These are phyloP conservation scores for Eucalyptus erythrocorys DNA, from an alignment of 345 rosid species.

Conservation along the genomic window DNA sequence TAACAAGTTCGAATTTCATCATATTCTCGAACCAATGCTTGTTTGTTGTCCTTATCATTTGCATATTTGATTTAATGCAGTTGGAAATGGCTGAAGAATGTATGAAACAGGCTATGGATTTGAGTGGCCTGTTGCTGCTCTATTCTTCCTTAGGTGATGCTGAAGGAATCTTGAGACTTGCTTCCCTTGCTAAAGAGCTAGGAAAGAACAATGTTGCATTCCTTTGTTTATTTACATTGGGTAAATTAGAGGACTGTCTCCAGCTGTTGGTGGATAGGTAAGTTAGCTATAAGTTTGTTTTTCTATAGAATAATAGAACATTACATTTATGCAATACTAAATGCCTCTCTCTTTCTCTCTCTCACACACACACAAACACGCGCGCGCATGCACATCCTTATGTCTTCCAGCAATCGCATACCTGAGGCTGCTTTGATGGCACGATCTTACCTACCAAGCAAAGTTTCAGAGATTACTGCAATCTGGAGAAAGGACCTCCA, in stretches of 20 bases:
- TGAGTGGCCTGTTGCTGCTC: slow-evolving; percentile 92
- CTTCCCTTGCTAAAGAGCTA: slow-evolving; percentile 80
- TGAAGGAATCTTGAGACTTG: slow-evolving; percentile 78
- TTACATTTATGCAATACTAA: not conserved
- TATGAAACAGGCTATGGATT: slow-evolving; percentile 83
- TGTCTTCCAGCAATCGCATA: slow-evolving; percentile 76
- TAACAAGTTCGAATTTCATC: not conserved
- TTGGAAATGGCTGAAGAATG: slow-evolving; percentile 98
- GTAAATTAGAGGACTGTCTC: slow-evolving; percentile 93
- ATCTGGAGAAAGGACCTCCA: slow-evolving; percentile 95
- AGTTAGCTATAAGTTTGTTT: not conserved
- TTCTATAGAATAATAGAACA: not conserved
- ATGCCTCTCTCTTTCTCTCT: not conserved
- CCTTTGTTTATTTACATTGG: slow-evolving; percentile 87
- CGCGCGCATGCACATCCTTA: not conserved
- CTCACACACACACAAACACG: not conserved
- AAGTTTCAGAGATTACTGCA: slow-evolving; percentile 90
- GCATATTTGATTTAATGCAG: slow-evolving; percentile 33
- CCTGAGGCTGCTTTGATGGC: slow-evolving; percentile 99
- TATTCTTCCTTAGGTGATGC: slow-evolving; percentile 97
- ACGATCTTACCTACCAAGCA: slow-evolving; percentile 96
- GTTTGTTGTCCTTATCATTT: not conserved
- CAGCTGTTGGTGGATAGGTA: slow-evolving; percentile 92
- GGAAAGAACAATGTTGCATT: slow-evolving; percentile 98
- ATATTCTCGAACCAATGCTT: not conserved